A percentile compares a stretch with the other conserved stretches of the same genome.
Conservation (phyloP, 2,329 filamentous ascomycete species). For the Nakataea oryzae region DNA sequence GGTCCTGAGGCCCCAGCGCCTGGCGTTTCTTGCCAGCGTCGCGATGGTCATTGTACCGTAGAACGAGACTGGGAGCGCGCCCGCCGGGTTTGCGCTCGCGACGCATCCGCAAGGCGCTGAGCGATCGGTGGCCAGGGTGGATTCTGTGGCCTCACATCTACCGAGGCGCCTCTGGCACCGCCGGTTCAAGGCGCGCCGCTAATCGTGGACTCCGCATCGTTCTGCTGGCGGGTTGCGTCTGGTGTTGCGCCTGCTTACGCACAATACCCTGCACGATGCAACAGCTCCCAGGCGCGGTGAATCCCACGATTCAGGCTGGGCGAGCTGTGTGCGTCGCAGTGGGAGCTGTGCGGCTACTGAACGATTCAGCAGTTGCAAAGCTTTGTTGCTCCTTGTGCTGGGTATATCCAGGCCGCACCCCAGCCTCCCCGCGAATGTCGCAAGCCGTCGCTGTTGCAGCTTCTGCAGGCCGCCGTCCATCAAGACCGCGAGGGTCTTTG, state of each 20-base stretch:
- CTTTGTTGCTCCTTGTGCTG: too few relatives aligned
- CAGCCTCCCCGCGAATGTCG: too few relatives aligned
- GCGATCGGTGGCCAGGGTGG: neutral
- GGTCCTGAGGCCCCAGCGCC: neutral
- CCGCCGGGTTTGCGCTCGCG: neutral
- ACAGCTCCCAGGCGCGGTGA: too few relatives aligned
- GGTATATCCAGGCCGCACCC: too few relatives aligned
- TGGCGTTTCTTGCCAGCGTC: neutral
- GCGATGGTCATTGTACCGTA: neutral
- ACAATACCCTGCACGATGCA: neutral
- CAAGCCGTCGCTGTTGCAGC: too few relatives aligned
- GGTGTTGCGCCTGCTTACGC: neutral
- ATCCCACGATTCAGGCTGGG: neutral
- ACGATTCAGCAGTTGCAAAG: too few relatives aligned
- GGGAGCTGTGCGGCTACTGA: too few relatives aligned
- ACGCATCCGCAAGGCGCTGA: neutral
- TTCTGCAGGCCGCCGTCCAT: too few relatives aligned
- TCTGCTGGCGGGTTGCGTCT: neutral
- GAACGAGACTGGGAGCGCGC: neutral
- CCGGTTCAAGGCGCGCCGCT: neutral
- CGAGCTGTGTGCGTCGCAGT: neutral
- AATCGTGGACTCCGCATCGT: neutral
- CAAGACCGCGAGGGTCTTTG: too few relatives aligned
- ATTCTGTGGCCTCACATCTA: neutral
- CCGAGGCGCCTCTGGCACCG: neutral